phyloP scores from a whole-genome alignment of 1,284 basidiomycete species.

The Stygiomarasmius scandens region DNA sequence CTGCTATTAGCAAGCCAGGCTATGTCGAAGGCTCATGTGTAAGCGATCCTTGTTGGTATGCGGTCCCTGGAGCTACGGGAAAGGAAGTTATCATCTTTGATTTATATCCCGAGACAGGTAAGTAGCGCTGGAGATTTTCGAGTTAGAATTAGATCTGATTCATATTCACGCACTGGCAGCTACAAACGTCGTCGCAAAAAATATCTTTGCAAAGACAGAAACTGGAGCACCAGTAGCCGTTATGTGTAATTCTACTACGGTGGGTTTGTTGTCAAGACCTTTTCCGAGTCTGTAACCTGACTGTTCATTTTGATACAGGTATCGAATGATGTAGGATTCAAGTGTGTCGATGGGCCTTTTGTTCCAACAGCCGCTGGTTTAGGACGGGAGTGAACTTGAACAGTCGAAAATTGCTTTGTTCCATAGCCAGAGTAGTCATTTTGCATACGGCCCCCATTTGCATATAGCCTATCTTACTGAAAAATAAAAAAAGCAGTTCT shows the following conservation, averaged over 20 bases:
- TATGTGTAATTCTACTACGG: constrained; percentile 57
- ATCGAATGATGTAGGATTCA: constrained; percentile 12
- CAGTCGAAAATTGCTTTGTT: background rate
- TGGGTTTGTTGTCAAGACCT: constrained; percentile 29
- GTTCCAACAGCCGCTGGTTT: constrained; percentile 9
- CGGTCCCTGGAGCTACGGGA: constrained; percentile 54
- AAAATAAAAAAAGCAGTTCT: too few species aligned
- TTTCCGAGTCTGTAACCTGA: background rate
- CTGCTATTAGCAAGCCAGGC: constrained; percentile 37
- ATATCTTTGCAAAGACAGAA: constrained; percentile 48
- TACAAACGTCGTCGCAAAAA: constrained; percentile 50
- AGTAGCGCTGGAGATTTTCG: constrained; percentile 1
- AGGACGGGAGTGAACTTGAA: background rate
- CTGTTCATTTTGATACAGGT: background rate
- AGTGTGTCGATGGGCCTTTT: constrained; percentile 14
- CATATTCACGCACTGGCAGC: constrained; percentile 28
- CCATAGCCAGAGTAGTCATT: too few species aligned
- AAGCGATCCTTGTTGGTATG: constrained; percentile 62
- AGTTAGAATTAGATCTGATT: too few species aligned
- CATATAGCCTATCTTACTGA: too few species aligned
- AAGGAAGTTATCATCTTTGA: constrained; percentile 63
- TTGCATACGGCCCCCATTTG: too few species aligned
- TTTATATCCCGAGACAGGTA: constrained; percentile 55
- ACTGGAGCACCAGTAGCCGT: constrained; percentile 45
- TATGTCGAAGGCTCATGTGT: constrained; percentile 62